phyloP scores from a whole-genome alignment of 768 basidiomycete genomes.

The Cubamyces sp. region DNA sequence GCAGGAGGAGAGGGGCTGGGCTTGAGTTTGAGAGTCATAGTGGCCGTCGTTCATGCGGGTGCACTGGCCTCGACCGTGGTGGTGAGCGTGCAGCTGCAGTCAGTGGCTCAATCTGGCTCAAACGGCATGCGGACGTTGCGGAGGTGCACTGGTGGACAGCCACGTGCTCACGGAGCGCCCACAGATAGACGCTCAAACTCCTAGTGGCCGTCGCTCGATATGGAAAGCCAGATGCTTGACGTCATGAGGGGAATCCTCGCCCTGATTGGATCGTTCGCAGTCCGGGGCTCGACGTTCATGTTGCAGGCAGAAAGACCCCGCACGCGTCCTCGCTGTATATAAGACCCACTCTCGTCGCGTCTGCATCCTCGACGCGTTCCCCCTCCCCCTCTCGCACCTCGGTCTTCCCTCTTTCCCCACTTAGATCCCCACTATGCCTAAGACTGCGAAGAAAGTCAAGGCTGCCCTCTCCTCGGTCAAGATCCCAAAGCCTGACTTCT shows the following conservation, averaged over 20 bases:
- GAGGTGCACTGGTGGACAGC: background rate
- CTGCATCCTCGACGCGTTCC: conserved; percentile 10
- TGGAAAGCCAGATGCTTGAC: conserved; percentile 17
- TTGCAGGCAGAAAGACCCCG: background rate
- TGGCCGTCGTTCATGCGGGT: background rate
- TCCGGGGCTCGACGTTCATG: conserved; percentile 11
- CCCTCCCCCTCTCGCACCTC: conserved; percentile 7
- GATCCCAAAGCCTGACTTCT: conserved; percentile 20
- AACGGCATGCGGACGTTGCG: background rate
- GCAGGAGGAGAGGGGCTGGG: conserved; percentile 42
- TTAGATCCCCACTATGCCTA: conserved; percentile 15
- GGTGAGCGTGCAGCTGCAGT: too few relatives aligned
- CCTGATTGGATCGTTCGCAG: conserved; percentile 23
- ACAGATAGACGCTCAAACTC: background rate
- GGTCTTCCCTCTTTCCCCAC: background rate
- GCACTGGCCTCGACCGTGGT: background rate
- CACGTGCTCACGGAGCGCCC: conserved; percentile 11
- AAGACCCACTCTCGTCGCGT: conserved; percentile 10
- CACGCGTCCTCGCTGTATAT: conserved; percentile 21
- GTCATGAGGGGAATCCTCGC: conserved; percentile 20
- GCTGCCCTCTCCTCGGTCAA: conserved; percentile 17
- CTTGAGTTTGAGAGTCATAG: conserved; percentile 50
- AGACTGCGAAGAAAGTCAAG: conserved; percentile 21
- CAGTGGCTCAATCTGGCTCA: too few relatives aligned
- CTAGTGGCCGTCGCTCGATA: background rate